phyloP scores from a whole-genome alignment of 1,139 yeast species.

The Geotrichum carabidarum region DNA sequence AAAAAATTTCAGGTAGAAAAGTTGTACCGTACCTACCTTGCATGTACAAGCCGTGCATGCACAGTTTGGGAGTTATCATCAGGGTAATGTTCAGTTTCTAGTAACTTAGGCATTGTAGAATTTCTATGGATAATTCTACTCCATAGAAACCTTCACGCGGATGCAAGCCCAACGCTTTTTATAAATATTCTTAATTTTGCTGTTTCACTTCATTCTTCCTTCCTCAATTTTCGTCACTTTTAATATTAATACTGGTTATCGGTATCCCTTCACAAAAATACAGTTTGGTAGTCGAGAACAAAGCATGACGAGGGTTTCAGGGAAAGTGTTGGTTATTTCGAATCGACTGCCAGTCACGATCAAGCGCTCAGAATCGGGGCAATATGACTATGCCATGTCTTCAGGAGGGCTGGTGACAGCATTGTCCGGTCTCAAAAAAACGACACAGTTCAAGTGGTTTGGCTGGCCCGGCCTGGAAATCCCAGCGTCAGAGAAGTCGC shows the following conservation, averaged over 20 bases:
- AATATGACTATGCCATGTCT: constrained; percentile 73
- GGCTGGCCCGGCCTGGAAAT: constrained; percentile 97
- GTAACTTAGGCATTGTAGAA: too few species aligned
- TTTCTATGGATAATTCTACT: too few species aligned
- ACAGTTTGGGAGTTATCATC: neutral
- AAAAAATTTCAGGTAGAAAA: neutral
- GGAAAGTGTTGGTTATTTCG: constrained; percentile 86
- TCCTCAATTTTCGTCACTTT: neutral
- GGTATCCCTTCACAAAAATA: neutral
- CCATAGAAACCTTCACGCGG: neutral
- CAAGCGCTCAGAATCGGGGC: constrained; percentile 59
- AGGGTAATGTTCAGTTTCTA: neutral
- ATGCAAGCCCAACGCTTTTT: constrained; percentile 1
- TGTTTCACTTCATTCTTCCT: neutral
- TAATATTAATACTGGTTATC: neutral
- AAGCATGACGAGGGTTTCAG: constrained; percentile 15
- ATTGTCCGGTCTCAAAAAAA: constrained; percentile 79
- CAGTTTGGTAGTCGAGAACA: neutral
- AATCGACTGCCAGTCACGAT: constrained; percentile 94
- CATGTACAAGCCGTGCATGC: neutral
- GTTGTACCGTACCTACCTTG: too few species aligned
- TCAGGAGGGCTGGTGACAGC: constrained; percentile 98
- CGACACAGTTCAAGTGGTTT: constrained; percentile 89
- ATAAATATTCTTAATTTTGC: neutral
- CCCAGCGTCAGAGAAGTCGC: constrained; percentile 66